Evolutionary conservation across 345 rosid genomes (phyloP).

Genomic region (Eucalyptus cloeziana): DNA sequence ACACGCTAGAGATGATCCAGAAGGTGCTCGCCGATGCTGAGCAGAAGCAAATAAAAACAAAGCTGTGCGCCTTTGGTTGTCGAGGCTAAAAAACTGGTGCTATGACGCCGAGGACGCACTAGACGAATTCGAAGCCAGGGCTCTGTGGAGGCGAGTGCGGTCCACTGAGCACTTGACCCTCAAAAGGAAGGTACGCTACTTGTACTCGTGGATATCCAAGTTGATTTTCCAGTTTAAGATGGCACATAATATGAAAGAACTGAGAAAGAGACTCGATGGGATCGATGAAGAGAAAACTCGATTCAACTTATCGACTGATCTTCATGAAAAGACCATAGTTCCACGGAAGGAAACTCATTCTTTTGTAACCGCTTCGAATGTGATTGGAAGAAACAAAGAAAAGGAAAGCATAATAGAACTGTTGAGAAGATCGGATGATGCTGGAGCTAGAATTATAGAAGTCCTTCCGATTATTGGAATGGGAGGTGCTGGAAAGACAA

Average conservation of each 20-base stretch:
- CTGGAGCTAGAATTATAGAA: background rate
- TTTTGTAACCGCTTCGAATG: background rate
- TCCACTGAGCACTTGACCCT: background rate
- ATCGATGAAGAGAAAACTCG: background rate
- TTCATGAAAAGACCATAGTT: background rate
- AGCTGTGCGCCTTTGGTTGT: background rate
- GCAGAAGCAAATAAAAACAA: background rate
- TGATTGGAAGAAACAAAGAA: slow-evolving; percentile 3
- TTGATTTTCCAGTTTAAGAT: background rate
- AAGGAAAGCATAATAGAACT: background rate
- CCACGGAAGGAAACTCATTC: background rate
- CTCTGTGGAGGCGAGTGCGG: background rate
- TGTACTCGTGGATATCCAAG: background rate
- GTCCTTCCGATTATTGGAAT: slow-evolving; percentile 6
- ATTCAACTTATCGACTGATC: background rate
- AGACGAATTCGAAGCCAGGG: background rate
- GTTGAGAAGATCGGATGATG: background rate
- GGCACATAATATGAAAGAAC: background rate
- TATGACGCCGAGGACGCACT: background rate
- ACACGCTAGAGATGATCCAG: background rate
- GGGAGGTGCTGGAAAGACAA: slow-evolving; percentile 7
- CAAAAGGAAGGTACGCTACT: background rate
- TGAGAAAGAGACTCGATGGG: background rate
- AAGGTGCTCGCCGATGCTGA: background rate
- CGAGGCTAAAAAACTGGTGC: background rate